Conservation (phyloP, 352 stramenopile genomes). For the Phytophthora fragariaefolia region DNA sequence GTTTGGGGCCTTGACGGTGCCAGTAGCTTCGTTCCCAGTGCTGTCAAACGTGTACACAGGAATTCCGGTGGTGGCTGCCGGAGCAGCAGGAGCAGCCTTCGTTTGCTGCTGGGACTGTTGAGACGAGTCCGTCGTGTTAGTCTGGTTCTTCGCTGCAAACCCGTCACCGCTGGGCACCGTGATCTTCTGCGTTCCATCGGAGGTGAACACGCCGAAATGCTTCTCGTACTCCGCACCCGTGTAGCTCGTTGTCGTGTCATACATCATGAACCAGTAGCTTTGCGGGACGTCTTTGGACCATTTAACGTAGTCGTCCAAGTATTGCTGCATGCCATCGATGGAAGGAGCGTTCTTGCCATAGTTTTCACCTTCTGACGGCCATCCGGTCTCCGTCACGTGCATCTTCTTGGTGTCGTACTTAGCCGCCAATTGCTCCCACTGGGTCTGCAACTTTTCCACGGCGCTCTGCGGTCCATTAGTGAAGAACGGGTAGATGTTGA, state of each 20-base stretch:
- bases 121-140: slow-evolving; percentile 20
- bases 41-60: slow-evolving; percentile 30
- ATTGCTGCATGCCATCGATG: slow-evolving; percentile 46
- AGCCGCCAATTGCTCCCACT: slow-evolving; percentile 53
- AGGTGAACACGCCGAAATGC: slow-evolving; percentile 62
- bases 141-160: slow-evolving; percentile 8
- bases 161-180: slow-evolving; percentile 36
- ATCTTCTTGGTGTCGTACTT: slow-evolving; percentile 57
- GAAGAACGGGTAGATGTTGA: slow-evolving; percentile 88
- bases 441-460: slow-evolving; percentile 62
- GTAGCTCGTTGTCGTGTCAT: slow-evolving; percentile 61
- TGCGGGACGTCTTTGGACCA: slow-evolving; percentile 44
- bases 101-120: slow-evolving; percentile 10
- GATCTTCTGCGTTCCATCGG: slow-evolving; percentile 48
- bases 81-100: neutral
- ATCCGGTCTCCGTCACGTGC: slow-evolving; percentile 68
- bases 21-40: slow-evolving; percentile 18
- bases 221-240: slow-evolving; percentile 58
- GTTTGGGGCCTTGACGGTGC: slow-evolving; percentile 17
- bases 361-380: slow-evolving; percentile 51
- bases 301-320: slow-evolving; percentile 51
- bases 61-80: slow-evolving; percentile 4
- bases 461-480: slow-evolving; percentile 43
- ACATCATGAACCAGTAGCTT: slow-evolving; percentile 79
- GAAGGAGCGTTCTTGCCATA: slow-evolving; percentile 47